Base-by-base conservation (phyloP, 1,284 basidiomycete genomes). In the Ceratobasidium papillatum region DNA sequence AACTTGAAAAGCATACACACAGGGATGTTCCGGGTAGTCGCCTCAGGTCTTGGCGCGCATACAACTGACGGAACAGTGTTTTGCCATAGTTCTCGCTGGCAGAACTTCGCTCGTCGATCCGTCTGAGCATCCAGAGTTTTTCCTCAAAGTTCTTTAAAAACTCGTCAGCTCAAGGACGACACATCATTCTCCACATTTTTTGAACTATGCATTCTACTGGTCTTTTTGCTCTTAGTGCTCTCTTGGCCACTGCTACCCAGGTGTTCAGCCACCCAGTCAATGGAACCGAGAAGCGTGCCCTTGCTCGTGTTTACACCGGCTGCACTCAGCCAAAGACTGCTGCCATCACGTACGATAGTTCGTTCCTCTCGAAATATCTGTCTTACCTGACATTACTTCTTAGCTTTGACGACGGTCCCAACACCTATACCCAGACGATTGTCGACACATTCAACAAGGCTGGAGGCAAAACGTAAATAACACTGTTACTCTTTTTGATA, bases 311-410 rank as follows among this genome's bases (percentile, higher is more conserved):
- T 27, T 74, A 74, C 59, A 74, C 71, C 22, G 25, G 43, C 14
- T 74, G 71, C 59, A 74, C 71, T 34, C 59, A 63, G 41, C 59
- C 71, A 25, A 74, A 74, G 36, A 74, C 71, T 25, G 41, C 49
- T 12, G 68, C 68, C 38, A 71, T 71, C 27, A 71, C 68, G 68
- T 71, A 56, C 49, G 36, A 19, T 19, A 30, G 8, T 19, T 22
- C 3, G 14, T 14, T 43, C 5, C 27, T 22, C n/a, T 41, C 38
- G 41, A 17, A 1, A 22, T 19, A 43, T 32, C 7, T 11, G 8
- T n/a, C 5, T 59, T 41, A 27, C n/a, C 41, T 30, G 11, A 38
- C 41, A 27, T 30, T 22, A n/a, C 17, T 25, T 59, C 7, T 52
- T n/a, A 71, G 68, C 7, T 71, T 71, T 25, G 68, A 71, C 36